phyloP scores from a whole-genome alignment of 1,139 yeast species.

The Suhomyces anneliseae region DNA sequence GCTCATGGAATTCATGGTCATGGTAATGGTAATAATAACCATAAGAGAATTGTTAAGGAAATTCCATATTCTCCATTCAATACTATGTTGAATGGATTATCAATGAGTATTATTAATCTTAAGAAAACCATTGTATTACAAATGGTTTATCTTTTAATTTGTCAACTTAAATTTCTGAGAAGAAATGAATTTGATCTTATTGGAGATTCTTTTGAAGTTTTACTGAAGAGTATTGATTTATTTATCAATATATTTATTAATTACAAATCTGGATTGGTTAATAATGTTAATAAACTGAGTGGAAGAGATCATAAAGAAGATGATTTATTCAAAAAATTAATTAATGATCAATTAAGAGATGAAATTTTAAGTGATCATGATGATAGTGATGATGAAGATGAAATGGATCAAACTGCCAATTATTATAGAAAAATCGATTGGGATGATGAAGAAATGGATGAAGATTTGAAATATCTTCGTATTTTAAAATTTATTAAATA shows the following conservation, averaged over 20 bases:
- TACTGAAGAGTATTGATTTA: conserved; percentile 34
- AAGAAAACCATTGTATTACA: conserved; percentile 47
- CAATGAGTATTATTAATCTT: conserved; percentile 47
- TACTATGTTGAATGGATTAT: conserved; percentile 44
- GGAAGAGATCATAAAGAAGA: conserved; percentile 33
- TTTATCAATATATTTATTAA: conserved; percentile 43
- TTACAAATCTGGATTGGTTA: conserved; percentile 25
- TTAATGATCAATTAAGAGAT: conserved; percentile 42
- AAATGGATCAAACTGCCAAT: conserved; percentile 16
- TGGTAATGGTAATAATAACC: conserved; percentile 8
- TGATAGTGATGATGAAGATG: conserved; percentile 37
- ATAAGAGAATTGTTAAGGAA: conserved; percentile 19
- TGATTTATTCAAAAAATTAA: conserved; percentile 37
- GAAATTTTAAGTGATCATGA: conserved; percentile 40
- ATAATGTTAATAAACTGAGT: conserved; percentile 13
- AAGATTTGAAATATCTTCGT: conserved; percentile 47
- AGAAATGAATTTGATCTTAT: conserved; percentile 20
- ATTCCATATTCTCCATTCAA: conserved; percentile 47
- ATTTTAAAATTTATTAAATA: conserved; percentile 45
- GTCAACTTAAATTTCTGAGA: conserved; percentile 40
- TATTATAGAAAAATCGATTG: conserved; percentile 40
- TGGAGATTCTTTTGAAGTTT: conserved; percentile 25
- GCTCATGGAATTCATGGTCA: conserved; percentile 5
- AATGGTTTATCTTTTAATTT: conserved; percentile 45
- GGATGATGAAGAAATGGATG: conserved; percentile 54